Conservation (phyloP, 2,329 filamentous ascomycete species). For the Pseudocercospora pini-densiflorae region DNA sequence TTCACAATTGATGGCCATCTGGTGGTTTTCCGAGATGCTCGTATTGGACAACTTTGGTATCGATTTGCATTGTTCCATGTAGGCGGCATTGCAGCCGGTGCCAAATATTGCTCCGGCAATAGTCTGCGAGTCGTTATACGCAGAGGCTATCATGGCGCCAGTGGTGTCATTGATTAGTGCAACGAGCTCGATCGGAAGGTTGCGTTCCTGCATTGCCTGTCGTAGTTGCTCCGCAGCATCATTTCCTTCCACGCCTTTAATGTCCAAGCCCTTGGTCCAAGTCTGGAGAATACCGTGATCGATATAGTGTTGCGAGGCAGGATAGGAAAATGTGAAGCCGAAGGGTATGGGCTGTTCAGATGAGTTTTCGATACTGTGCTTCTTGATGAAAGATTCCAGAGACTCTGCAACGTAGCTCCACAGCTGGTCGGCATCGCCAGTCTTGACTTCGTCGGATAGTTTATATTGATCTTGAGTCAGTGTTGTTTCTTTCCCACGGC, state of each 20-base stretch:
- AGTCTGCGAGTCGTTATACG: conserved; percentile 83
- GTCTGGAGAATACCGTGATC: conserved; percentile 90
- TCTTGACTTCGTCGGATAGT: conserved; percentile 93
- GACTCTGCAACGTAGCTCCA: conserved; percentile 97
- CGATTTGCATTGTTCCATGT: conserved; percentile 82
- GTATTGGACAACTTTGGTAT: conserved; percentile 79
- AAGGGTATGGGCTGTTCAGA: conserved; percentile 72
- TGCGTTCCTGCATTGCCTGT: conserved; percentile 72
- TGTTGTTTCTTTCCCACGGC: conserved; percentile 90
- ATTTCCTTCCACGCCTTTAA: conserved; percentile 85
- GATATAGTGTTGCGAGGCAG: conserved; percentile 89
- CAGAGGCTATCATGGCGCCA: conserved; percentile 86
- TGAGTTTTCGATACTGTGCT: conserved; percentile 70
- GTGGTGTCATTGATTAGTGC: conserved; percentile 94
- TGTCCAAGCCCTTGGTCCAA: conserved; percentile 98
- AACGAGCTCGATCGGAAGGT: conserved; percentile 82
- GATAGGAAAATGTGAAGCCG: conserved; percentile 97
- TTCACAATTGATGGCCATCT: conserved; percentile 98
- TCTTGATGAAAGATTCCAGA: conserved; percentile 87
- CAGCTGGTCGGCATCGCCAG: conserved; percentile 80
- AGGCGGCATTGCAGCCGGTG: conserved; percentile 91
- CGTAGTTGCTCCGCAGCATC: conserved; percentile 92
- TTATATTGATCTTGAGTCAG: conserved; percentile 97
- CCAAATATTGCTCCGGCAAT: conserved; percentile 93
- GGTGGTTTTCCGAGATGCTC: conserved; percentile 74